These are phyloP conservation scores for Clavaria fumosa DNA, from an alignment of 768 basidiomycete species.

Conservation along the genomic window DNA sequence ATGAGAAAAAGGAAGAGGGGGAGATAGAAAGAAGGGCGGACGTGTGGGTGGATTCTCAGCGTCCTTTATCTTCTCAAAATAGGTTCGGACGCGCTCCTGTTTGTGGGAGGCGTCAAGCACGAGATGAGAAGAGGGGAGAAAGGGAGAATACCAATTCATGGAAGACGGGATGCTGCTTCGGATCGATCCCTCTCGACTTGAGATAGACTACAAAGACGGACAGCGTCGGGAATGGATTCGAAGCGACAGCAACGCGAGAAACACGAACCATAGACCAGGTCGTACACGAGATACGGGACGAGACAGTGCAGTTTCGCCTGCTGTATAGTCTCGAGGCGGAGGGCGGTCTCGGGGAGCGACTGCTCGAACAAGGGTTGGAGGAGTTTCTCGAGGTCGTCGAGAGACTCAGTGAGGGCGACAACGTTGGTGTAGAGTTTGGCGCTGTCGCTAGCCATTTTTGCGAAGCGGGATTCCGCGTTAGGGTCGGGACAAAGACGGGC, in stretches of 20 bases:
- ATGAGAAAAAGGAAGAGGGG: constrained; percentile 1
- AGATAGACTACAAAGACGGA: constrained; percentile 46
- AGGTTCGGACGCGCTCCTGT: constrained; percentile 61
- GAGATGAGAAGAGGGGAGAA: background rate
- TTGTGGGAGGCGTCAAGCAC: background rate
- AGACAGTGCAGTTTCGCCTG: constrained; percentile 71
- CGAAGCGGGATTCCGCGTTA: background rate
- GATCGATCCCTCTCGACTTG: constrained; percentile 66
- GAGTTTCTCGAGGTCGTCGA: constrained; percentile 52
- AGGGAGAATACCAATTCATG: constrained; percentile 41
- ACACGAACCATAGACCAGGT: constrained; percentile 66
- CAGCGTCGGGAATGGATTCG: background rate
- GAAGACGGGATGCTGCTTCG: constrained; percentile 61
- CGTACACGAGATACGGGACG: constrained; percentile 72
- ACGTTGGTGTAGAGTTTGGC: constrained; percentile 32
- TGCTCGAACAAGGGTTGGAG: constrained; percentile 55
- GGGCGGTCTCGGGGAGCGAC: constrained; percentile 48
- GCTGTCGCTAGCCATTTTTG: constrained; percentile 31
- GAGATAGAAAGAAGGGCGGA: constrained; percentile 15
- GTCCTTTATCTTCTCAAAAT: constrained; percentile 69
- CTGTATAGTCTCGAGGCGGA: constrained; percentile 53
- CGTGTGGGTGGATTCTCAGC: constrained; percentile 56
- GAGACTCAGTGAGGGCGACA: constrained; percentile 33
- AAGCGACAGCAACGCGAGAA: constrained; percentile 2
- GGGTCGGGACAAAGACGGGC: no score